These are phyloP conservation scores for Hanseniaspora hatyaiensis DNA, from an alignment of 805 yeast species.

Conservation along the genomic window DNA sequence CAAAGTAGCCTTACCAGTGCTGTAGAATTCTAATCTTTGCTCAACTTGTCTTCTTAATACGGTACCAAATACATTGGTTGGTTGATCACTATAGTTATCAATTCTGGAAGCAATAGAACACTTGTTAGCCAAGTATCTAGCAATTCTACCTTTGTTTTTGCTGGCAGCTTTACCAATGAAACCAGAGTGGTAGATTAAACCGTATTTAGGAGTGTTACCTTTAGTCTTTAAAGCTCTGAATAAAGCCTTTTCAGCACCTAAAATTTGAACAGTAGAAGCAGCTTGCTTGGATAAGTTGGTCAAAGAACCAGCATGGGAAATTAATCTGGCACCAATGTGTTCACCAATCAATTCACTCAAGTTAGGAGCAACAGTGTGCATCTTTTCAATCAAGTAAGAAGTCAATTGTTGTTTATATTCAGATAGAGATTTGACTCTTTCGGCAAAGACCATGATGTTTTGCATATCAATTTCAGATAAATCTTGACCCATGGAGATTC, in stretches of 20 bases:
- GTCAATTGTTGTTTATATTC: constrained; percentile 80
- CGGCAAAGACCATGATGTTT: constrained; percentile 81
- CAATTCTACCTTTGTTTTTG: constrained; percentile 97
- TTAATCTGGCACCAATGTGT: constrained; percentile 95
- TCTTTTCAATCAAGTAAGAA: constrained; percentile 83
- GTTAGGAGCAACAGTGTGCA: constrained; percentile 97
- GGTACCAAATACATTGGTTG: constrained; percentile 78
- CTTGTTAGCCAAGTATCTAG: constrained; percentile 96
- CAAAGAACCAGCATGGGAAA: constrained; percentile 96
- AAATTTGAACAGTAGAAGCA: constrained; percentile 95
- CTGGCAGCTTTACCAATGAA: constrained; percentile 88
- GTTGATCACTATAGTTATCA: constrained; percentile 92
- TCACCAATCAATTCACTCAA: constrained; percentile 94
- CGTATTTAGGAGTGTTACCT: constrained; percentile 94
- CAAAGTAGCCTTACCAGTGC: constrained; percentile 92
- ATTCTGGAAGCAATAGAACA: constrained; percentile 98
- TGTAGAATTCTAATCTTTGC: constrained; percentile 91
- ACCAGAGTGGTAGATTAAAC: constrained; percentile 87
- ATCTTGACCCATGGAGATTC: constrained; percentile 98
- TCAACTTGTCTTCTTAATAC: constrained; percentile 93
- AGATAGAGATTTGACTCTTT: constrained; percentile 80
- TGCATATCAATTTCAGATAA: constrained; percentile 88
- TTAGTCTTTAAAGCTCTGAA: constrained; percentile 93
- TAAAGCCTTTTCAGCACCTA: constrained; percentile 94
- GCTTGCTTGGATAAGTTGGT: constrained; percentile 95